Evolutionary conservation across 2,329 filamentous ascomycete species (phyloP), one percentile per base, ranked within the genome.

Genomic region (Arthrobotrys musiformis): DNA sequence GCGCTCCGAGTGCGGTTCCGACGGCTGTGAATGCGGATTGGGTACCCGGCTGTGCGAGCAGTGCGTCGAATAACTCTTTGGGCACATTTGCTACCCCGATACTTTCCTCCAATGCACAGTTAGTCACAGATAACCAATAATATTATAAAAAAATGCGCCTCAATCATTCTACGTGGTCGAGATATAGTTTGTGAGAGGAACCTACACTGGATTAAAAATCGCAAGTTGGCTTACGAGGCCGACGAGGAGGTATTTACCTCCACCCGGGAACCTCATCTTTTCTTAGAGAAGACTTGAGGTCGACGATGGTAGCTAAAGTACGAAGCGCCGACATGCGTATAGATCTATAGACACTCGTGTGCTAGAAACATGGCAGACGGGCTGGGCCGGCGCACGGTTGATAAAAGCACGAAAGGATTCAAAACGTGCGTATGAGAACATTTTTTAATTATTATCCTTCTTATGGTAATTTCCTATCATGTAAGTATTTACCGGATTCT

Each of bases 351-450:
- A n/a, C n/a, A n/a, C n/a, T n/a, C n/a, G n/a, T n/a, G n/a, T n/a
- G n/a, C n/a, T n/a, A n/a, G 33, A 4, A 2, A 19, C 40, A 5
- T 19, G 40, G 17, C 7, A 17, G 17, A 8, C 33, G 11, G 33
- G 33, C 33, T 11, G 8, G 33, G 33, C 33, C 33, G 5, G n/a
- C n/a, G n/a, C 37, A 42, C 17, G 37, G 13, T 4, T 1, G n/a
- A 17, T 17, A 42, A 48, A 9, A 8, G n/a, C n/a, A n/a, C n/a
- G n/a, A n/a, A n/a, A n/a, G n/a, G n/a, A 56, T 42, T 2, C 7
- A 56, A 17, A 56, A 56, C 48, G 50, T 56, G 50, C 50, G 28
- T 56, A 56, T 56, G 50, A 56, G 50, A 56, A n/a, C 13, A 5
- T 56, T 56, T n/a, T n/a, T n/a, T n/a, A n/a, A n/a, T n/a, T n/a